Evolutionary conservation across 2,329 filamentous ascomycete species (phyloP), one percentile per base, ranked within the genome.

Genomic region (Arthrobotrys sphaeroides): DNA sequence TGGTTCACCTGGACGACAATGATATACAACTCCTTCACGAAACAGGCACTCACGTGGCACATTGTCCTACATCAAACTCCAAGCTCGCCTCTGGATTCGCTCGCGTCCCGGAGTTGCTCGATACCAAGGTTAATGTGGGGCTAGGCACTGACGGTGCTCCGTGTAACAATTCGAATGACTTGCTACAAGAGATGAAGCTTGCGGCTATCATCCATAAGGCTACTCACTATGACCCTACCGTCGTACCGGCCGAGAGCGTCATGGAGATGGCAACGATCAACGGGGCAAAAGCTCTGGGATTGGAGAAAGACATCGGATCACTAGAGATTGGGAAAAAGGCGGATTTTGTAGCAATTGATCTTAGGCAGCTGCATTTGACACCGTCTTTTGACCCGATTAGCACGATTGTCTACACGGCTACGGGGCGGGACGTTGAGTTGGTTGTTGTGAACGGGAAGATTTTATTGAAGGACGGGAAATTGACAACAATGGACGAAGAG

Each of bases 111-210:
- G 82, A 84, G 24, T 81, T 87, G 79, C 80, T 85, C 20, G 73
- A 79, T 0, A 81, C 80, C 0, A 82, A 82, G 0, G 83, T 87
- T 4, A 86, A 85, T 72, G 83, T 87, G 5, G 81, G 81, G 0
- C 80, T 87, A 0, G 86, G 86, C 0, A 87, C 86, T 0, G 86
- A 87, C 77, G 85, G 85, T 0, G 85, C 85, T 0, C 85, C 86
- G 0, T 87, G 85, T 78, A 85, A 85, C 40, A 67, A 67, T 55
- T 61, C 61, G 16, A 74, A 74, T 26, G 70, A 74, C 28, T 16
- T 74, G 12, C 36, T 87, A 16, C 84, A 84, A 53, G 85, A 87
- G 80, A 87, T 86, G 84, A 84, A 85, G 57, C 81, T 87, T 0
- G 85, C 85, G 0, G 83, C 82, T 0, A 84, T 87, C 9, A 79